Evolutionary conservation across 495 filamentous ascomycete genomes (phyloP).

Genomic region (Parathielavia appendiculata): DNA sequence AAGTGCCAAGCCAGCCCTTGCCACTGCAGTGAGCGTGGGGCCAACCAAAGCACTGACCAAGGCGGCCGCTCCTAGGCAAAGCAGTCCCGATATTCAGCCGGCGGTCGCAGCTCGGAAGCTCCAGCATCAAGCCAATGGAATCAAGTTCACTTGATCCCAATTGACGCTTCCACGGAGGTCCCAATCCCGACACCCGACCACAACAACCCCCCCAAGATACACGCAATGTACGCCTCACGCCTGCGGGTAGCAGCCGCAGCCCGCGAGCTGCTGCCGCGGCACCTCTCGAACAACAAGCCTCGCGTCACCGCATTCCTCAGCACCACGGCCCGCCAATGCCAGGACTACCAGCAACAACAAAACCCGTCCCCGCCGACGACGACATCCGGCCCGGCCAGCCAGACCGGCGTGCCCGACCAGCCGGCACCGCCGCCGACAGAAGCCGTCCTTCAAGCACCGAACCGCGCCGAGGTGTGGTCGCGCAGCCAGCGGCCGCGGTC

Average conservation of each 20-base stretch:
- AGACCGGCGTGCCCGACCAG: constrained; percentile 51
- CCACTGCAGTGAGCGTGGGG: background rate
- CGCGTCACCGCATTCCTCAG: constrained; percentile 25
- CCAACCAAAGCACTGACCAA: background rate
- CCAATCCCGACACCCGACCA: constrained; percentile 13
- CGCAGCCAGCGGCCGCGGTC: constrained; percentile 72
- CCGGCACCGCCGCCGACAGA: constrained; percentile 35
- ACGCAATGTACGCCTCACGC: constrained; percentile 52
- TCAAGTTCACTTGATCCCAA: constrained; percentile 11
- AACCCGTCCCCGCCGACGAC: constrained; percentile 16
- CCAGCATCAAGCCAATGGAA: constrained; percentile 1
- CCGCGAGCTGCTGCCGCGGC: constrained; percentile 22
- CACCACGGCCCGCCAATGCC: constrained; percentile 33
- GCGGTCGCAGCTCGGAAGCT: constrained; percentile 10
- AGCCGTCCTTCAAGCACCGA: constrained; percentile 74
- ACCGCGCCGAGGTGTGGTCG: constrained; percentile 75
- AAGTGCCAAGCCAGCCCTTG: background rate
- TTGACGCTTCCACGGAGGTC: constrained; percentile 16
- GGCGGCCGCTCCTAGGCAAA: no score
- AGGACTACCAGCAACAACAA: background rate
- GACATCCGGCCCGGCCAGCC: constrained; percentile 50
- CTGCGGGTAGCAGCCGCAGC: constrained; percentile 38
- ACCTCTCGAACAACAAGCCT: constrained; percentile 27
- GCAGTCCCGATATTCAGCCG: constrained; percentile 24
- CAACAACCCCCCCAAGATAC: constrained; percentile 20